Percentiles rank a stretch among this genome's conserved stretches.
phyloP scores from a whole-genome alignment of 768 basidiomycete genomes.

The Leucocoprinus sp. region DNA sequence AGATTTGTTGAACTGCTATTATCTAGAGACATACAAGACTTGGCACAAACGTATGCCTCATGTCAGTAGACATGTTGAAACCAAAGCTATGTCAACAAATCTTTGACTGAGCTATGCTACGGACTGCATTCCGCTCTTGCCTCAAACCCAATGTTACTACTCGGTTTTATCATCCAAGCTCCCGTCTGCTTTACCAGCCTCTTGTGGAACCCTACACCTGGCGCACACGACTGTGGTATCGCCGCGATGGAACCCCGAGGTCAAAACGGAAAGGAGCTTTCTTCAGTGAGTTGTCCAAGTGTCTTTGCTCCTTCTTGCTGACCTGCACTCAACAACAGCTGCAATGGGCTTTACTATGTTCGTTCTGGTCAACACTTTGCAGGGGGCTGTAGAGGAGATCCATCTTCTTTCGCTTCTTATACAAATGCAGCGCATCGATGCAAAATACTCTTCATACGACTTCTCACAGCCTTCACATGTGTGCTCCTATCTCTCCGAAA shows the following conservation, averaged over 20 bases:
- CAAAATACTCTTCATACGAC: constrained; percentile 19
- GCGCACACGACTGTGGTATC: constrained; percentile 19
- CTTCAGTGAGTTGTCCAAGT: constrained; percentile 17
- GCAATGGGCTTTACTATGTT: background rate
- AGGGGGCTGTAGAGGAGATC: constrained; percentile 21
- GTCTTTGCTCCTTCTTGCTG: background rate
- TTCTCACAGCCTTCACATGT: constrained; percentile 18
- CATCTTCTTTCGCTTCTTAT: constrained; percentile 23
- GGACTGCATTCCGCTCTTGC: constrained; percentile 20
- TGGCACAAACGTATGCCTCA: too few species aligned
- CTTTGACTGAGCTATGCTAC: too few species aligned
- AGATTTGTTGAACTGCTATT: too few species aligned
- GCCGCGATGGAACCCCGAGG: constrained; percentile 28
- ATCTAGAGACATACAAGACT: too few species aligned
- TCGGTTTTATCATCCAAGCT: constrained; percentile 12
- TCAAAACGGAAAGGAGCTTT: constrained; percentile 25
- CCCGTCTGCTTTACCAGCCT: constrained; percentile 18
- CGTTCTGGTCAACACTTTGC: constrained; percentile 11
- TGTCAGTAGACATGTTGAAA: too few species aligned
- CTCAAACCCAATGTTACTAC: background rate
- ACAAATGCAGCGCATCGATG: constrained; percentile 23
- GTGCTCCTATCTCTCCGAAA: constrained; percentile 19
- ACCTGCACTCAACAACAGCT: constrained; percentile 10
- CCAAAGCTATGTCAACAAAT: too few species aligned
- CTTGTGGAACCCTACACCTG: constrained; percentile 14